Evolutionary conservation across 257 asterid species (phyloP).

Genomic region (Perilla frutescens): DNA sequence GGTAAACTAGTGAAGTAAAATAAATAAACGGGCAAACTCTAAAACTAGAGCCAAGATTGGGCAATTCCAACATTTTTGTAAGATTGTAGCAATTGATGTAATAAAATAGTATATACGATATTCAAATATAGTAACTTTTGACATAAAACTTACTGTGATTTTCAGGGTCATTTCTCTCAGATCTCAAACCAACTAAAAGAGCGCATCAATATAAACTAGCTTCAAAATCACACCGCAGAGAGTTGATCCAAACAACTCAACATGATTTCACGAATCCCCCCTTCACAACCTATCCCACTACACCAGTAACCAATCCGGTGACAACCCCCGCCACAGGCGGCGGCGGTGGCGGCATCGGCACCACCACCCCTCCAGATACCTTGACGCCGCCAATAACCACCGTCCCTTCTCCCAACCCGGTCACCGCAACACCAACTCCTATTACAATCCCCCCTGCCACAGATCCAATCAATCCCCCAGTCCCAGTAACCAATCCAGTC

Average conservation of each 20-base stretch:
- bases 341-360: neutral
- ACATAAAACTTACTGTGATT: neutral
- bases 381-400: slow-evolving; percentile 44
- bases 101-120: no score
- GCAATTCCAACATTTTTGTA: no score
- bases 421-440: slow-evolving; percentile 35
- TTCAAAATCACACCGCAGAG: slow-evolving; percentile 32
- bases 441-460: slow-evolving; percentile 38
- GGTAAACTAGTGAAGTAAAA: no score
- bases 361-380: slow-evolving; percentile 44
- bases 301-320: slow-evolving; percentile 69
- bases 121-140: no score
- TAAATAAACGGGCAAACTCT: no score
- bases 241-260: slow-evolving; percentile 38
- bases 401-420: slow-evolving; percentile 54
- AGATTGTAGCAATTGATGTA: no score
- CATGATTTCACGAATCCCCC: slow-evolving; percentile 51
- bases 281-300: slow-evolving; percentile 45
- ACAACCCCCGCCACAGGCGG: slow-evolving; percentile 52
- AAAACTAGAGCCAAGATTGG: no score
- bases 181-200: slow-evolving; percentile 8
- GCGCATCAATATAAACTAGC: slow-evolving; percentile 8
- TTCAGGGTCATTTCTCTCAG: slow-evolving; percentile 41
- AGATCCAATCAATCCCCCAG: slow-evolving; percentile 40
- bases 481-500: slow-evolving; percentile 54